Conservation (phyloP, 1,139 yeast genomes). For the Yamadazyma dushanensis region DNA sequence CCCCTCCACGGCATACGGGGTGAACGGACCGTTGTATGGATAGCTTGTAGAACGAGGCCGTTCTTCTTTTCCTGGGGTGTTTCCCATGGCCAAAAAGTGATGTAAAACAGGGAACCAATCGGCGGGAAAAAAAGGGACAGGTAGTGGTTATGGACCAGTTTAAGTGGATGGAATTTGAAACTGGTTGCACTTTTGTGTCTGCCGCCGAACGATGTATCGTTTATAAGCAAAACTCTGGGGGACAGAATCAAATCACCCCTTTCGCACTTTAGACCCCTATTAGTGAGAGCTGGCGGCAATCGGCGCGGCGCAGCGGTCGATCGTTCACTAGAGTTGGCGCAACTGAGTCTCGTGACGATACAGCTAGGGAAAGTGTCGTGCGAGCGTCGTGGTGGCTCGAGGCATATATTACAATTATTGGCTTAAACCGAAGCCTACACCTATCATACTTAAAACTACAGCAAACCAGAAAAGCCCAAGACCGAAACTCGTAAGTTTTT, state of each 20-base stretch:
- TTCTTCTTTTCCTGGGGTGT: conserved; percentile 17
- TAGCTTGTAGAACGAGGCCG: conserved; percentile 13
- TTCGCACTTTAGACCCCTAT: too few relatives aligned
- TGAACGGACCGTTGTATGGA: conserved; percentile 4
- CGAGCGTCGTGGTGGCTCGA: not conserved
- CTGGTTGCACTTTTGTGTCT: too few relatives aligned
- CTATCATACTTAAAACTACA: conserved; percentile 40
- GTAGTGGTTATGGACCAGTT: too few relatives aligned
- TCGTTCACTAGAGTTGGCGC: too few relatives aligned
- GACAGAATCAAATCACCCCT: not conserved
- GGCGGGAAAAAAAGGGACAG: too few relatives aligned
- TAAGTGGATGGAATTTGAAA: too few relatives aligned
- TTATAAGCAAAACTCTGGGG: not conserved
- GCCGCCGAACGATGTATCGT: too few relatives aligned
- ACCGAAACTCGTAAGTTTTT: conserved; percentile 31
- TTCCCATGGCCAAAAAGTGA: conserved; percentile 14
- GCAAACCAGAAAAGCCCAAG: conserved; percentile 37
- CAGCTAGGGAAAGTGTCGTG: too few relatives aligned
- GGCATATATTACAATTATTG: conserved; percentile 12
- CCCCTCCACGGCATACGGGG: conserved; percentile 4
- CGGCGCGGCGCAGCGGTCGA: too few relatives aligned
- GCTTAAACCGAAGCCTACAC: conserved; percentile 35
- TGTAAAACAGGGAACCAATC: too few relatives aligned
- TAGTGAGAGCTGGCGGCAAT: too few relatives aligned
- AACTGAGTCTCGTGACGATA: too few relatives aligned